Base-by-base conservation (phyloP, 164 flowering plant genomes). In the Tetrastigma voinierianum region DNA sequence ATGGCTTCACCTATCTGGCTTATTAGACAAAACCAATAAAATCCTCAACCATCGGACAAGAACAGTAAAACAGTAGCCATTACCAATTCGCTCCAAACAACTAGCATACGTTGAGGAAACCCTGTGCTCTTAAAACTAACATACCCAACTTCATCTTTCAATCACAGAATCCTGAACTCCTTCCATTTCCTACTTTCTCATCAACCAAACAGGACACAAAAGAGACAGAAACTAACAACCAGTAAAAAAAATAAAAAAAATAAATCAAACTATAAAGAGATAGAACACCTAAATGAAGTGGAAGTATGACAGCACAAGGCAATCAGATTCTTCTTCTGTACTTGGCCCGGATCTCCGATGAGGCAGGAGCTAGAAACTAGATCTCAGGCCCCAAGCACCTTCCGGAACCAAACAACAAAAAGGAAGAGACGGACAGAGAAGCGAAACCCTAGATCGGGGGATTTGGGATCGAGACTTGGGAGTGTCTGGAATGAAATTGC, bases 311-410 rank as follows among this genome's bases (percentile, higher is more conserved):
- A 10, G 61, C 62, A 47, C 45, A 21, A 65, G 56, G 52, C 64
- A 76, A 65, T 13, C 72, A 66, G 67, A 59, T 57, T 65, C 78
- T n/a, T n/a, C n/a, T 76, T 71, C 83, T 69, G 80, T 77, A 69
- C 91, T 84, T 87, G 93, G 91, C 96, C 76, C 86, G 86, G 84
- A 86, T 84, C 85, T 81, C 87, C 81, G 84, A 85, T 86, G 79
- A 81, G 86, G 72, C 82, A 79, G 85, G 75, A 67, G 47, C 52
- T 66, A 63, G 61, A 68, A 65, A 71, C 53, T 71, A 76, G 84
- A 77, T 80, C 77, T 66, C 76, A 52, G 61, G 46, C 56, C 52
- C 55, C 58, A 60, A 10, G 7, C 60, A 16, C 70, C 16, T 65
- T 24, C 15, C 21, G 43, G 24, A 58, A 43, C 48, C n/a, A 59